phyloP scores from a whole-genome alignment of 352 stramenopile species.

The Globisporangium rhizosaccharum region DNA sequence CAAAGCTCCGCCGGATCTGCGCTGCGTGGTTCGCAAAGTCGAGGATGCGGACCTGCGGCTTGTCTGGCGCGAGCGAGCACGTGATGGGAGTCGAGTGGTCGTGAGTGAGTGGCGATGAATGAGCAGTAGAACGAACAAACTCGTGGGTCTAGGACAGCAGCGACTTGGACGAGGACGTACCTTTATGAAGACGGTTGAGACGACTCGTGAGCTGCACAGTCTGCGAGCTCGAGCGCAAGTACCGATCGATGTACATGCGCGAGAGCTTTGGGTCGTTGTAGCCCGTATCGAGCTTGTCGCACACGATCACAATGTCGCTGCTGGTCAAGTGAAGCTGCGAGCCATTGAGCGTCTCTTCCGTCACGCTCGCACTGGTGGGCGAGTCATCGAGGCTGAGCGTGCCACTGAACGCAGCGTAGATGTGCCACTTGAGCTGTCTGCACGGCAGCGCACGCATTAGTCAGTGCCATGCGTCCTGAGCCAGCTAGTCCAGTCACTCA shows the following conservation, averaged over 20 bases:
- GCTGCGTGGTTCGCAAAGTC: conserved; percentile 75
- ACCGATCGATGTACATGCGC: conserved; percentile 83
- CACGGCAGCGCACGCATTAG: not conserved
- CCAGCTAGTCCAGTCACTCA: not conserved
- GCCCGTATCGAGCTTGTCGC: conserved; percentile 82
- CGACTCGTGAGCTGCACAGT: conserved; percentile 80
- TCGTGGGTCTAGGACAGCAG: not conserved
- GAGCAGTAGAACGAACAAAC: not conserved
- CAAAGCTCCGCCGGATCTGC: conserved; percentile 50
- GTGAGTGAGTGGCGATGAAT: too few species aligned
- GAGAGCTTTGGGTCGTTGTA: conserved; percentile 75
- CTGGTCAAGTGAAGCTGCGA: conserved; percentile 38
- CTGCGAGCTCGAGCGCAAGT: conserved; percentile 52
- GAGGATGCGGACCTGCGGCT: conserved; percentile 41
- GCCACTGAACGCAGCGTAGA: conserved; percentile 71
- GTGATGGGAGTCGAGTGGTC: too few species aligned
- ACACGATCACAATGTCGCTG: conserved; percentile 78
- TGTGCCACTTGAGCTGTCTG: conserved; percentile 47
- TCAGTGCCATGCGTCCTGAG: not conserved
- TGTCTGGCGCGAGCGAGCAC: conserved; percentile 16
- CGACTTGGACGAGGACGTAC: conserved; percentile 5
- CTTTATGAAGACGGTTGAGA: conserved; percentile 64
- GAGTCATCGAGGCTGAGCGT: conserved; percentile 20
- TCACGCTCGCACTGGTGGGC: conserved; percentile 22
- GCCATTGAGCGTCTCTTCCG: conserved; percentile 64